Conservation (phyloP, 345 rosid genomes). For the Pelargonium nanum region DNA sequence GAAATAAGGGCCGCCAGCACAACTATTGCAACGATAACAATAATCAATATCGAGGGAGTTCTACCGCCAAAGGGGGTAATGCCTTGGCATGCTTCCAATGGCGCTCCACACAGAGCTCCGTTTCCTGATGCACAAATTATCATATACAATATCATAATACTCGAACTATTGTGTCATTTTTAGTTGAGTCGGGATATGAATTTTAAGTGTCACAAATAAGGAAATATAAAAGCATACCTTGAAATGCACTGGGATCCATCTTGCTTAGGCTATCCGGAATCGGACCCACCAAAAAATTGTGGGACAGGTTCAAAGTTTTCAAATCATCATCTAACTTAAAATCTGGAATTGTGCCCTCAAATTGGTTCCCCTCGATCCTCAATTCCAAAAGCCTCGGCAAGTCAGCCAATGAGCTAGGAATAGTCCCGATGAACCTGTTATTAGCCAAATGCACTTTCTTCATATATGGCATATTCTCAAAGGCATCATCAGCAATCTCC, state of each 20-base stretch:
- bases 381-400: slow-evolving; percentile 46
- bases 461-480: slow-evolving; percentile 45
- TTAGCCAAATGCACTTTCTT: slow-evolving; percentile 50
- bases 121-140: slow-evolving; percentile 35
- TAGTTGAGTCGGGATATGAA: too few relatives aligned
- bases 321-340: slow-evolving; percentile 21
- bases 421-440: slow-evolving; percentile 45
- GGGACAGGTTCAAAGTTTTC: slow-evolving; percentile 32
- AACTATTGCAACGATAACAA: background rate
- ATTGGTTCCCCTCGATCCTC: slow-evolving; percentile 51
- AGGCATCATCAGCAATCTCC: slow-evolving; percentile 39
- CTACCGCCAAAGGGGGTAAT: background rate
- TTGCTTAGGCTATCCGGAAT: slow-evolving; percentile 40
- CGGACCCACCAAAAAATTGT: slow-evolving; percentile 49
- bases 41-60: background rate
- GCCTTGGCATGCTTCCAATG: slow-evolving; percentile 25
- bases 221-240: slow-evolving; percentile 24
- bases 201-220: background rate
- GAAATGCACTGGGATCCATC: slow-evolving; percentile 25
- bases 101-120: slow-evolving; percentile 54
- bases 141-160: background rate
- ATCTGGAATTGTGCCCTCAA: slow-evolving; percentile 49
- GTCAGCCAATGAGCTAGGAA: slow-evolving; percentile 45
- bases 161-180: too few relatives aligned
- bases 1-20: background rate